These are phyloP conservation scores for Teunomyces atbi DNA, from an alignment of 805 yeast genomes.

Conservation along the genomic window DNA sequence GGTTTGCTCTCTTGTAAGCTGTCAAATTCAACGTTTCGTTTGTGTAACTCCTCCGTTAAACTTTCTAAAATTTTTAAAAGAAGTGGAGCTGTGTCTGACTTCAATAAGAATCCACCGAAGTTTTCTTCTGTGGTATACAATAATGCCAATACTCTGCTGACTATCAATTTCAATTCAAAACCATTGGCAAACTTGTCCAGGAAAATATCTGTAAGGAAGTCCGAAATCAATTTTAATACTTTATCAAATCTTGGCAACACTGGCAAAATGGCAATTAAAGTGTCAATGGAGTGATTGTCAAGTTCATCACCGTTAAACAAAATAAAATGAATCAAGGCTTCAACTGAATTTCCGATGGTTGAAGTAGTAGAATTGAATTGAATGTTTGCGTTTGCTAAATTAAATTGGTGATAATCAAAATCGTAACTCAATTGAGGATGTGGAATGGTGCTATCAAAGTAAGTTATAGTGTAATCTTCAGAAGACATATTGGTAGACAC, in stretches of 20 bases:
- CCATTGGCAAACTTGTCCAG: slow-evolving; percentile 24
- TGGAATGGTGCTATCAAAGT: slow-evolving; percentile 24
- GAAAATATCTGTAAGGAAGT: slow-evolving; percentile 19
- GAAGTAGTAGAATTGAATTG: slow-evolving; percentile 5
- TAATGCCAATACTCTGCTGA: slow-evolving; percentile 51
- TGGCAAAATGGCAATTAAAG: slow-evolving; percentile 29
- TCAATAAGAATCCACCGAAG: slow-evolving; percentile 69
- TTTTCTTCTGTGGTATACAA: slow-evolving; percentile 55
- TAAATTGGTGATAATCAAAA: slow-evolving; percentile 34
- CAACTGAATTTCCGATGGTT: slow-evolving; percentile 30
- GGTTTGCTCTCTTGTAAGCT: background rate
- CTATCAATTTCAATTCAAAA: slow-evolving; percentile 27
- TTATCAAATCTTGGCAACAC: slow-evolving; percentile 33
- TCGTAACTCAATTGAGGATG: slow-evolving; percentile 47
- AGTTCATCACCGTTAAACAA: slow-evolving; percentile 30
- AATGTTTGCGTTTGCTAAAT: slow-evolving; percentile 9
- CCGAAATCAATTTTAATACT: slow-evolving; percentile 21
- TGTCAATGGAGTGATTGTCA: slow-evolving; percentile 13
- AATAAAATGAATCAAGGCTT: slow-evolving; percentile 74
- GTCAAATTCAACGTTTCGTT: background rate
- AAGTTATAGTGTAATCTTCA: slow-evolving; percentile 19
- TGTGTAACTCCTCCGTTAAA: slow-evolving; percentile 37
- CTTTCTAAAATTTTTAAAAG: slow-evolving; percentile 50
- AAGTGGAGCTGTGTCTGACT: slow-evolving; percentile 57
- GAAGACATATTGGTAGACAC: background rate